These are phyloP conservation scores for Suillus paluster DNA, from an alignment of 768 basidiomycete genomes.

Conservation along the genomic window DNA sequence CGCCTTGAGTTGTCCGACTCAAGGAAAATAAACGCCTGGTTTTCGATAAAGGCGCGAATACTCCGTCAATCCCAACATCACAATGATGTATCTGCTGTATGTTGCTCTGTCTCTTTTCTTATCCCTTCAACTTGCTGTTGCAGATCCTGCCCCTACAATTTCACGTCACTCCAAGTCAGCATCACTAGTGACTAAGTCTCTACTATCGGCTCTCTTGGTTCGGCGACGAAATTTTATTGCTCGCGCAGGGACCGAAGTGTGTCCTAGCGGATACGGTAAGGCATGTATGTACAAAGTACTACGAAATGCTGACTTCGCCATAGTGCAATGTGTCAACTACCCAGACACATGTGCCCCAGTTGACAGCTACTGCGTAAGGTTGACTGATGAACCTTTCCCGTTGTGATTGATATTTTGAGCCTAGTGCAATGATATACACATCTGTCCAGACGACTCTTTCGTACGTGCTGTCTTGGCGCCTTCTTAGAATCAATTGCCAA, in stretches of 20 bases:
- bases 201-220: slow-evolving; percentile 3
- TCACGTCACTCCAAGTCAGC: background rate
- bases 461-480: slow-evolving; percentile 13
- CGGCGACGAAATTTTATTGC: background rate
- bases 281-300: background rate
- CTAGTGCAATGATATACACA: slow-evolving; percentile 16
- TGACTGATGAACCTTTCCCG: too few species aligned
- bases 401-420: background rate
- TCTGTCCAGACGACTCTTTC: slow-evolving; percentile 20
- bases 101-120: background rate
- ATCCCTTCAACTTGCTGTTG: background rate
- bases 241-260: background rate
- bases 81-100: background rate
- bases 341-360: slow-evolving; percentile 20
- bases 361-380: slow-evolving; percentile 26
- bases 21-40: background rate
- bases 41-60: background rate
- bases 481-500: background rate
- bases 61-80: background rate
- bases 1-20: too few species aligned
- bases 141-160: background rate
- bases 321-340: slow-evolving; percentile 18
- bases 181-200: background rate
- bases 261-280: slow-evolving; percentile 3
- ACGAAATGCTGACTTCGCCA: background rate